phyloP scores from a whole-genome alignment of 257 asterid species.

The Nicotiana benthamiana region DNA sequence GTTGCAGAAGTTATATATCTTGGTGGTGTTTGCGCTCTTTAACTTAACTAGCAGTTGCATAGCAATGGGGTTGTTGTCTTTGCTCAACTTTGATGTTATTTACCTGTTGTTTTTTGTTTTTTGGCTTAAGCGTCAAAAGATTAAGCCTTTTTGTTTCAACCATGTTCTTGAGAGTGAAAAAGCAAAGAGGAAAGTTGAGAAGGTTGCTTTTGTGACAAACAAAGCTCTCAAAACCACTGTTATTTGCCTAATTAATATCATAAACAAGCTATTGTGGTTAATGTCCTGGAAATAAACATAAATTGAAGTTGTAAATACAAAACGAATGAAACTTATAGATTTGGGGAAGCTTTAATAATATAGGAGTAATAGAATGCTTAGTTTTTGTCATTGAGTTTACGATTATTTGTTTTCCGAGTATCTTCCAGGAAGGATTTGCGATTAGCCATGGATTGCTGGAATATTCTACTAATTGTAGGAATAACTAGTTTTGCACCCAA shows the following conservation, averaged over 20 bases:
- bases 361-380: background rate
- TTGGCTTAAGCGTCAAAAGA: background rate
- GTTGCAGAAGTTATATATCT: background rate
- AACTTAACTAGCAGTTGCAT: background rate
- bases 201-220: too few species aligned
- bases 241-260: too few species aligned
- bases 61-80: background rate
- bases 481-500: background rate
- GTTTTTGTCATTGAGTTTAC: background rate
- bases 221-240: too few species aligned
- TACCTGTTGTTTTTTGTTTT: background rate
- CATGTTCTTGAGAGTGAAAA: too few species aligned
- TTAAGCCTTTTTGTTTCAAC: too few species aligned
- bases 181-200: too few species aligned
- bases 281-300: background rate
- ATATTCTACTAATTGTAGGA: background rate
- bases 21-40: background rate
- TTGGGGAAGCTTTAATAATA: background rate
- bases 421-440: background rate
- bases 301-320: background rate
- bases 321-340: background rate
- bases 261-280: background rate
- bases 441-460: background rate
- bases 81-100: background rate
- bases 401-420: background rate